Evolutionary conservation across 2,329 filamentous ascomycete genomes (phyloP).

Genomic region (Apiospora hydei): DNA sequence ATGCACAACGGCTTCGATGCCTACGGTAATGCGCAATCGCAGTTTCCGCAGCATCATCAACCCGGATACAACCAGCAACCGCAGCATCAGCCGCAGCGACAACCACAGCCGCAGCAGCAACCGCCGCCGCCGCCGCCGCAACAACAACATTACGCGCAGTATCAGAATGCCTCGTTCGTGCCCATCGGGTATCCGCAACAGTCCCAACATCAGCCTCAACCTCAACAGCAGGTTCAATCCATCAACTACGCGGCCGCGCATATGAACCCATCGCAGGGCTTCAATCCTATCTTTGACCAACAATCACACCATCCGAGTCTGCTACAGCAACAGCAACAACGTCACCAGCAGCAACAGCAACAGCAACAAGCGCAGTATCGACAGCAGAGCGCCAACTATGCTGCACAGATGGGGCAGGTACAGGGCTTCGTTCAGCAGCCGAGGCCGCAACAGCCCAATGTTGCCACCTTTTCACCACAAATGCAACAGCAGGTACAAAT

Average conservation of each 20-base stretch:
- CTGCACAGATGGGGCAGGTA: slow-evolving; percentile 27
- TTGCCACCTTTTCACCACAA: neutral
- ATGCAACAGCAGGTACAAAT: slow-evolving; percentile 19
- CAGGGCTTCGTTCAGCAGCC: slow-evolving; percentile 25
- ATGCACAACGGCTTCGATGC: slow-evolving; percentile 36
- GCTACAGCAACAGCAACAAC: slow-evolving; percentile 43
- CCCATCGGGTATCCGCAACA: slow-evolving; percentile 35
- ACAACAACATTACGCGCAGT: slow-evolving; percentile 25
- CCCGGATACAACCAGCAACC: slow-evolving; percentile 7
- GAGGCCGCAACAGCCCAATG: slow-evolving; percentile 14
- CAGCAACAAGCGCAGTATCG: slow-evolving; percentile 37
- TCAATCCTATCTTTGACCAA: slow-evolving; percentile 41
- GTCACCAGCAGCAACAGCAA: slow-evolving; percentile 40
- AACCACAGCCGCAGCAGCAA: slow-evolving; percentile 5
- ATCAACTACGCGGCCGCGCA: slow-evolving; percentile 31
- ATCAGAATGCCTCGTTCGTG: slow-evolving; percentile 33
- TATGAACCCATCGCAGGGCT: slow-evolving; percentile 37
- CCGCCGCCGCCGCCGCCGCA: neutral
- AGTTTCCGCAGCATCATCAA: slow-evolving; percentile 19
- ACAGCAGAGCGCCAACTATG: slow-evolving; percentile 29
- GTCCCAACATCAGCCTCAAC: slow-evolving; percentile 38
- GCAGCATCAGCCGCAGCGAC: slow-evolving; percentile 1
- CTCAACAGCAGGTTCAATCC: slow-evolving; percentile 37
- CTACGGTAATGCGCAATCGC: slow-evolving; percentile 37
- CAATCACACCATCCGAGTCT: slow-evolving; percentile 37